Base-by-base conservation (phyloP, 345 rosid species). In the Rhodomyrtus tomentosa region DNA sequence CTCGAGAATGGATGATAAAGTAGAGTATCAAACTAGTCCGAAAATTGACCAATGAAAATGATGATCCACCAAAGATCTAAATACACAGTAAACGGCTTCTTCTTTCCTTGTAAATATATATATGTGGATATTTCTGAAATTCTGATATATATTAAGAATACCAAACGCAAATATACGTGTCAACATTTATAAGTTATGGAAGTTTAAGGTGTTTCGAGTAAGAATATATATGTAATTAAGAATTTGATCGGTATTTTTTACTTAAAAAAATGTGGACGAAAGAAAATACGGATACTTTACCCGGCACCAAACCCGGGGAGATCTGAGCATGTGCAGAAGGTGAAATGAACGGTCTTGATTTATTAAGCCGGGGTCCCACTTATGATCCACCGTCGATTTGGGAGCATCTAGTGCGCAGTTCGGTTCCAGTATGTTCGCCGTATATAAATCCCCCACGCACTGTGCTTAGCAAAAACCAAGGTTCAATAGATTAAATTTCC, bases 391-490 rank as follows among this genome's bases (percentile, higher is more conserved):
- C 3, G 42, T 62, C 76, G 45, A 62, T 32, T 32, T 62, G 45
- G 24, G 76, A 32, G 42, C 0, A 0, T 16, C 42, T 15, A 6
- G 2, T 1, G 1, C 12, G 20, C 91, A 88, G 3, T 0, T 0
- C 1, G 88, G 89, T 55, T 89, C 91, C 82, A 88, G 76, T 27
- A 89, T 89, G 5, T 86, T 85, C 49, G 0, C 58, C 0, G 12
- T 2, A 3, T 0, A 0, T 80, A 89, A 0, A 48, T 79, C 83
- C 8, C 50, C 80, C 16, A 62, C 2, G 80, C 85, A 82, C 87
- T 86, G 10, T 24, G 83, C 24, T 6, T 2, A 29, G 16, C 15
- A 54, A 48, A 79, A n/a, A 25, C 21, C 38, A 14, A n/a, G 21
- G 21, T 20, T 20, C 18, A 80, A 80, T 29, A 8, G 21, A 42